Evolutionary conservation across 495 filamentous ascomycete genomes (phyloP), one percentile per base, ranked within the genome.

Genomic region (Thozetella sp.): DNA sequence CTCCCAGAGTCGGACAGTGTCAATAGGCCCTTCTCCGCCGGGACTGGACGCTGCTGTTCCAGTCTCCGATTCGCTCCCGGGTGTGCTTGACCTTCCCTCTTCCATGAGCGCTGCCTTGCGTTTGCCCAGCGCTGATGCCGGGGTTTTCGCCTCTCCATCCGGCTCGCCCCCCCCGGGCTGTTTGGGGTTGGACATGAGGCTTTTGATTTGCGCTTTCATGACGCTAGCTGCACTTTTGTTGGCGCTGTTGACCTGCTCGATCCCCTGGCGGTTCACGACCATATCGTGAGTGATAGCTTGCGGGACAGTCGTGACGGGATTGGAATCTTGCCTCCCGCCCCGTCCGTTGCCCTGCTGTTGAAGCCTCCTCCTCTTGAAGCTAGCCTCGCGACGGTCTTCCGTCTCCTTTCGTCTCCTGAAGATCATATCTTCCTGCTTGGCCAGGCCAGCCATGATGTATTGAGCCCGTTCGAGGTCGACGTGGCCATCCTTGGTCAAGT

Each of bases 161-260:
- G 58, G 58, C 22, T 58, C 58, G 37, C 46, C 58, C 6, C 50
- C 40, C 4, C 60, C 60, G 10, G 13, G 62, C 22, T 43, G 63
- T 58, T 61, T 77, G 61, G n/a, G 64, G 9, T 10, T 48, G 4
- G 9, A 52, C 66, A 76, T 72, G 37, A 85, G 81, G 23, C 70
- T 70, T 62, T 91, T 83, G 46, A 97, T 80, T 65, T 91, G 88
- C 63, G 85, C 90, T 78, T 96, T 97, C 55, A 99, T 76, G 25
- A 89, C 88, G 50, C 92, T 92, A 25, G 95, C 95, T 46, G 95
- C 95, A 70, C 92, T 97, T 77, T 95, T 96, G 75, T 99, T 99
- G 59, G 93, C 91, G 59, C 87, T 76, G 64, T 95, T 97, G 23
- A 90, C 89, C 63, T 89, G 86, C 59, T 88, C 84, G 25, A 90